Evolutionary conservation across 1,284 basidiomycete genomes (phyloP), one percentile per base, ranked within the genome.

Genomic region (Retiboletus flavoniger): DNA sequence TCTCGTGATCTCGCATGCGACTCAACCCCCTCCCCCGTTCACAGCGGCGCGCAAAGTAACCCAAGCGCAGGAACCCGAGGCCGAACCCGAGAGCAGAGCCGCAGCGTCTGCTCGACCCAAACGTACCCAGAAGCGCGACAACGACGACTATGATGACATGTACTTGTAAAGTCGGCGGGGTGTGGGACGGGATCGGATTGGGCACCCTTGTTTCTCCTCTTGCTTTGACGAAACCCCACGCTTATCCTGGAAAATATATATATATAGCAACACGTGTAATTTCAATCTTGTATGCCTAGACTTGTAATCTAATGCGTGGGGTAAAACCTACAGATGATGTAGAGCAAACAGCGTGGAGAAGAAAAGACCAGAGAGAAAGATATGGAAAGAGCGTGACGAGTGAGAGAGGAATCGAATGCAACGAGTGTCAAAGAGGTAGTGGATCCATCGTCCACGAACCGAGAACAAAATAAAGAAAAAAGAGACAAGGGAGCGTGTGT

Each of bases 1-100:
- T 13, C 43, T 35, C 9, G 26, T 3, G 7, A n/a, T n/a, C n/a
- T 16, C 10, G 17, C 6, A 3, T 6, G 14, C 13, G 16, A 40
- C 50, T 55, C 14, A 56, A 13, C 6, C n/a, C 19, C 3, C 19
- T 7, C 9, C 9, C 14, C 2, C 21, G 7, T 38, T 42, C 40
- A 45, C 50, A 71, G 69, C 69, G 3, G 47, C 56, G 3, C 60
- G 69, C 24, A 72, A 71, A 51, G 71, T 70, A 45, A n/a, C 0
- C 1, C 67, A 54, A 3, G 40, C 19, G 19, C 50, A 43, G 11
- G 65, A 68, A 16, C 53, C 47, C 19, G 62, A 65, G 3, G 24
- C 47, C 0, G 64, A 59, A 5, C 41, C 50, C 5, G 57, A 57
- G 28, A 35, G 32, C 11, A 3, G 32, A 5, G 13, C 50, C 7